Conservation (phyloP, 169 alveolate species). For the Cryptosporidium baileyi region DNA sequence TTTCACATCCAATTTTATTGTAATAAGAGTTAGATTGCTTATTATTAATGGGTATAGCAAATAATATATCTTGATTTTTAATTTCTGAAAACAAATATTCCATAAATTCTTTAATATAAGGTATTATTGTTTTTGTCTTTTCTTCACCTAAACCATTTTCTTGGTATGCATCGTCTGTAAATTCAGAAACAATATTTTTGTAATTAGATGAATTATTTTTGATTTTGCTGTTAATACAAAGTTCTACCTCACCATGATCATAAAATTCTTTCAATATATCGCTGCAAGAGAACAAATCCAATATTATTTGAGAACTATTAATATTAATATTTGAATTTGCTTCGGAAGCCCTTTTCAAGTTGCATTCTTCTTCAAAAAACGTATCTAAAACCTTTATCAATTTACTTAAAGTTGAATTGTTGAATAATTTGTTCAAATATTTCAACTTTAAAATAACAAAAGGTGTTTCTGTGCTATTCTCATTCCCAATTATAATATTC, state of each 20-base stretch:
- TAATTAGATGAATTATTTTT: too few relatives aligned
- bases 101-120: background rate
- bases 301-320: too few relatives aligned
- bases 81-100: background rate
- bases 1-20: constrained; percentile 19
- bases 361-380: background rate
- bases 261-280: too few relatives aligned
- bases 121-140: background rate
- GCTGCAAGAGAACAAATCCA: too few relatives aligned
- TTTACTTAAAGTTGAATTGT: background rate
- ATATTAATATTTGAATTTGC: background rate
- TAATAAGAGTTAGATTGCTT: background rate
- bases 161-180: too few relatives aligned
- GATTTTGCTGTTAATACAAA: too few relatives aligned
- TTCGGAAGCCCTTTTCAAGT: background rate
- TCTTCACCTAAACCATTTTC: background rate
- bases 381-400: background rate
- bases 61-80: background rate
- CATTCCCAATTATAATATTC: background rate
- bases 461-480: background rate
- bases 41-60: background rate
- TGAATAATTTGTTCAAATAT: constrained; percentile 1
- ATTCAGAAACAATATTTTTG: too few relatives aligned
- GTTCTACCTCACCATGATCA: too few relatives aligned
- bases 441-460: background rate